Evolutionary conservation across 2,329 filamentous ascomycete genomes (phyloP).

Genomic region (Hymenotorrendiella dingleyae): DNA sequence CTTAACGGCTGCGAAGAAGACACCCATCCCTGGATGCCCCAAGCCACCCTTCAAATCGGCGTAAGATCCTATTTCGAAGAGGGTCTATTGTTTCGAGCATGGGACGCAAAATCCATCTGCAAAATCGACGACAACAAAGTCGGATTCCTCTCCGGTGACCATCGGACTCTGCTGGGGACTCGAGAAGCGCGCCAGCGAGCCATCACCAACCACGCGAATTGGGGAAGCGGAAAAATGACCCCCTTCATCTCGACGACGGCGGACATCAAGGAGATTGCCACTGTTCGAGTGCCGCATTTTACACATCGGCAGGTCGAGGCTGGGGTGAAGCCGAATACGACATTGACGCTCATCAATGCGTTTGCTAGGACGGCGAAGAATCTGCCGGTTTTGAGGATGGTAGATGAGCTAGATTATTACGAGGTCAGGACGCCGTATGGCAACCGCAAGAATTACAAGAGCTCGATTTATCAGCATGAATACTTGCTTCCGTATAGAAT

Average conservation of each 20-base stretch:
- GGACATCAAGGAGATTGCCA: neutral
- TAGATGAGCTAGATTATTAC: neutral
- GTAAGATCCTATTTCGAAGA: too few species aligned
- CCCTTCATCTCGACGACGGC: neutral
- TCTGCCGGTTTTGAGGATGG: conserved; percentile 2
- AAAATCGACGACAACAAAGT: too few species aligned
- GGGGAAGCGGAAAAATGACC: neutral
- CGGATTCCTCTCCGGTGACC: too few species aligned
- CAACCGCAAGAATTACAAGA: neutral
- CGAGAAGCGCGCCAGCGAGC: neutral
- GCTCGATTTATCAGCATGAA: conserved; percentile 1
- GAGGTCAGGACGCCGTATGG: conserved; percentile 1
- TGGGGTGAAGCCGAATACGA: neutral
- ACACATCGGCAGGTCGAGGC: neutral
- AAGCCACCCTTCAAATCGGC: too few species aligned
- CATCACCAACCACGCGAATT: conserved; percentile 3
- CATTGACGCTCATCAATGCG: neutral
- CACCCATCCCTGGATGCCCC: too few species aligned
- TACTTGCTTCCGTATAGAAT: neutral
- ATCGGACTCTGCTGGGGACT: too few species aligned
- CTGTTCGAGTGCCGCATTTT: neutral
- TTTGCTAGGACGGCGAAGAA: neutral
- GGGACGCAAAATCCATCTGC: too few species aligned
- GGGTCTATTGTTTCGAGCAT: too few species aligned
- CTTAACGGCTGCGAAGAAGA: too few species aligned